Evolutionary conservation across 2,329 filamentous ascomycete genomes (phyloP), one percentile per base, ranked within the genome.

Genomic region (Ilyonectria mors-panacis): DNA sequence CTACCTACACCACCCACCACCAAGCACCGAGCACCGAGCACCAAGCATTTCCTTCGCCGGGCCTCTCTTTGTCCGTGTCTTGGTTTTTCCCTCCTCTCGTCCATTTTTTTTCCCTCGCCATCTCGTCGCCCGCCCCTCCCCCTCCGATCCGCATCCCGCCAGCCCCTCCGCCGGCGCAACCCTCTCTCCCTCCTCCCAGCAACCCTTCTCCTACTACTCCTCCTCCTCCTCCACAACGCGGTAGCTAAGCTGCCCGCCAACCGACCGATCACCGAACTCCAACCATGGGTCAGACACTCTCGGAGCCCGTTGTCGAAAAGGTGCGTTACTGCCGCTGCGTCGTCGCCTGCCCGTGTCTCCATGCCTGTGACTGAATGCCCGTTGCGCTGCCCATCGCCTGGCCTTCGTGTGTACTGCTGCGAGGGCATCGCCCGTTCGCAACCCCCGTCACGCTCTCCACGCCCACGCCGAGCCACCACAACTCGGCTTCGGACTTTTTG

Each of bases 271-370:
- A 62, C 48, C 58, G 67, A 70, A 62, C 53, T 69, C 60, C 61
- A 78, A 73, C 72, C 85, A 99, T 99, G 96, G 96, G 96, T 89
- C 96, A 99, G 88, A 99, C 96, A 84, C 92, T 99, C 81, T 98
- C 95, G 79, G 96, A 99, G 88, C 96, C 96, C 79, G 95, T 99
- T 79, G 93, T 97, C 83, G 96, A 98, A 82, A 99, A 99, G 95
- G 96, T 99, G 73, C 73, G 79, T 78, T 65, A 35, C 21, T 51
- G 39, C 51, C n/a, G 3, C 12, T 35, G 33, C 58, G 58, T 44
- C 58, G 35, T 62, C 39, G 39, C 21, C 58, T 28, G 58, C 45
- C 19, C 26, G 48, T 35, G 47, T 51, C 48, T 45, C 50, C 45
- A 28, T 63, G 35, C 61, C 57, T 39, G 23, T 58, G 42, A 28